Evolutionary conservation across 192 early-diverging fungal genomes (phyloP).

Genomic region (Haplosporangium gracile): DNA sequence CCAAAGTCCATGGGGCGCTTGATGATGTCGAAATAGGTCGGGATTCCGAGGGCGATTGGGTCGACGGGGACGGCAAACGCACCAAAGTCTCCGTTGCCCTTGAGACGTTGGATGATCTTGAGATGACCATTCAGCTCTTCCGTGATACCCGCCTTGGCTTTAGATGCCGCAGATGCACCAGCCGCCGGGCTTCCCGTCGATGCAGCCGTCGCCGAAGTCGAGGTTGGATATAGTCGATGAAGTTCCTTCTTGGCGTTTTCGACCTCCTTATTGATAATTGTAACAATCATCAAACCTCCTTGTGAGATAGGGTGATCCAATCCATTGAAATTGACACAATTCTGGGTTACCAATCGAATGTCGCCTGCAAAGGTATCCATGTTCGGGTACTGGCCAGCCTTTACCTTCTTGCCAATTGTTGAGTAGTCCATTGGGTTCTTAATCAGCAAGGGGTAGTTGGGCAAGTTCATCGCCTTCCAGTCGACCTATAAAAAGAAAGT

Average conservation of each 20-base stretch:
- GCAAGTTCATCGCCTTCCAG: conserved; percentile 58
- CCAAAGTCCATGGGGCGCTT: conserved; percentile 83
- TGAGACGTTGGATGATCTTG: conserved; percentile 46
- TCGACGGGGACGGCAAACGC: conserved; percentile 76
- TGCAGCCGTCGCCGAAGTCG: conserved; percentile 10
- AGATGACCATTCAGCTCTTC: conserved; percentile 42
- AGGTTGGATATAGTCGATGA: conserved; percentile 29
- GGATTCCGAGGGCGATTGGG: conserved; percentile 73
- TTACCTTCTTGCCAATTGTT: conserved; percentile 73
- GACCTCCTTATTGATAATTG: conserved; percentile 38
- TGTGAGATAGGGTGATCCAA: conserved; percentile 50
- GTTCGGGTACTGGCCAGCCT: conserved; percentile 59
- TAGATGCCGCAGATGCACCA: conserved; percentile 12
- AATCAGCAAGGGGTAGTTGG: conserved; percentile 62
- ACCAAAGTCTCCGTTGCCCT: conserved; percentile 60
- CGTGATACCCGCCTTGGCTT: conserved; percentile 11
- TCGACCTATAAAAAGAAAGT: conserved; percentile 48
- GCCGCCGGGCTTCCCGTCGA: background rate
- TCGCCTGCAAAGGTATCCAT: conserved; percentile 70
- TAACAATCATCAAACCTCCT: conserved; percentile 41
- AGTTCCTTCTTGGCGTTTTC: conserved; percentile 53
- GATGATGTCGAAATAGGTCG: conserved; percentile 78
- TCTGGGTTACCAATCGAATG: conserved; percentile 73
- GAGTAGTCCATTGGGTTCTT: conserved; percentile 82
- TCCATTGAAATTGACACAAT: conserved; percentile 82